These are phyloP conservation scores for Aspergillus sp. DNA, from an alignment of 2,329 filamentous ascomycete species.

Conservation along the genomic window DNA sequence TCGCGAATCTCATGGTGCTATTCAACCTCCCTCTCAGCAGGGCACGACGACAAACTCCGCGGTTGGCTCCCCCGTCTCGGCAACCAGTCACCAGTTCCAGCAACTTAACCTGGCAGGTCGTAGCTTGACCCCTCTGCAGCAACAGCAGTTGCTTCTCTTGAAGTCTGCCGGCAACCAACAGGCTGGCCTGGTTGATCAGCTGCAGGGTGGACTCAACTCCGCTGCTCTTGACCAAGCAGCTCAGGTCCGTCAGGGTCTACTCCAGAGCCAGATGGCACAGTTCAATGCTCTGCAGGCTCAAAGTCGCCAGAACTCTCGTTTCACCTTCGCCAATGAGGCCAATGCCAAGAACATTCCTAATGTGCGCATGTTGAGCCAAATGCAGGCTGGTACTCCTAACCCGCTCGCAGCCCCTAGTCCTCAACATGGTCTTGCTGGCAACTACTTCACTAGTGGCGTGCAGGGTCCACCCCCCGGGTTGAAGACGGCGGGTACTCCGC, in stretches of 20 bases:
- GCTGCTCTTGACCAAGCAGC: conserved; percentile 44
- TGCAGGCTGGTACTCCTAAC: conserved; percentile 42
- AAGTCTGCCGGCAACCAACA: conserved; percentile 62
- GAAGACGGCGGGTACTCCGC: conserved; percentile 92
- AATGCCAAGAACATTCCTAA: conserved; percentile 57
- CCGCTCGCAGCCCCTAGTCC: conserved; percentile 40
- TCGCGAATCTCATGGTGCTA: conserved; percentile 63
- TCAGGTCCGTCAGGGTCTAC: conserved; percentile 46
- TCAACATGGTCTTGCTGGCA: conserved; percentile 54
- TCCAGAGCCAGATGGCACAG: conserved; percentile 53
- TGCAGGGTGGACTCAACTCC: conserved; percentile 34
- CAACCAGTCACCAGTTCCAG: conserved; percentile 47
- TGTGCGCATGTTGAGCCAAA: conserved; percentile 56
- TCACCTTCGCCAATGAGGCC: conserved; percentile 79
- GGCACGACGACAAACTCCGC: conserved; percentile 48
- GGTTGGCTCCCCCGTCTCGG: conserved; percentile 45
- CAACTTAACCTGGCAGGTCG: conserved; percentile 66
- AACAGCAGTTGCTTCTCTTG: conserved; percentile 69
- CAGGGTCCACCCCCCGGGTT: conserved; percentile 92
- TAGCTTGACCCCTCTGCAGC: conserved; percentile 78
- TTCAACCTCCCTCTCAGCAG: conserved; percentile 77
- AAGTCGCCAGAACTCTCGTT: conserved; percentile 80
- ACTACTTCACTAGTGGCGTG: conserved; percentile 81
- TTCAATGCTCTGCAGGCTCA: conserved; percentile 65
- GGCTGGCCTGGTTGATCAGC: conserved; percentile 55